Evolutionary conservation across 306 rosid genomes (phyloP).

Genomic region (Phaseolus lunatus): DNA sequence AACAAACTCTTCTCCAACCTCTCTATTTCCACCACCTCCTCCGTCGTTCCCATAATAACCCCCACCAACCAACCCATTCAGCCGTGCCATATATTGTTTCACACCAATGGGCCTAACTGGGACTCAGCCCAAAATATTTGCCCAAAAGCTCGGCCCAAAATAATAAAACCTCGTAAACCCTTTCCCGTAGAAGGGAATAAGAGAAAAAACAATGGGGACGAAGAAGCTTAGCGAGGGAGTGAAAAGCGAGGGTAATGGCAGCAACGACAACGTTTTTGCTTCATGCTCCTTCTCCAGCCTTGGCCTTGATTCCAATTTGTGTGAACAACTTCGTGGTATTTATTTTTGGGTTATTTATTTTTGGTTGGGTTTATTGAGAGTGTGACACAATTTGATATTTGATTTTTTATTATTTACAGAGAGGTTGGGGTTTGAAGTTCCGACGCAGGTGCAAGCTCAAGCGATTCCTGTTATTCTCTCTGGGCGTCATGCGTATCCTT

Average conservation of each 20-base stretch:
- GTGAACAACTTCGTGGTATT: constrained; percentile 84
- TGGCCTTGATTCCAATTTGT: constrained; percentile 75
- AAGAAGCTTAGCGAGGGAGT: constrained; percentile 25
- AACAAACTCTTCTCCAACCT: constrained; percentile 69
- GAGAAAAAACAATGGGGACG: constrained; percentile 33
- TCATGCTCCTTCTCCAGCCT: constrained; percentile 83
- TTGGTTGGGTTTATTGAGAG: constrained; percentile 10
- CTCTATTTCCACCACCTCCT: constrained; percentile 69
- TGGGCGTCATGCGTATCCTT: constrained; percentile 83
- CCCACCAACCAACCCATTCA: background rate
- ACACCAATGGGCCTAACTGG: background rate
- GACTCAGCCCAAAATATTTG: too few species aligned
- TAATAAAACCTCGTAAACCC: background rate
- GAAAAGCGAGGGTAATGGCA: background rate
- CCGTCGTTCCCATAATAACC: constrained; percentile 45
- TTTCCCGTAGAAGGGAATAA: background rate
- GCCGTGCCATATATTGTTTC: background rate
- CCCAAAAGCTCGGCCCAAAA: background rate
- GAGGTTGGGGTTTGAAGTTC: constrained; percentile 82
- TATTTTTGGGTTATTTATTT: background rate
- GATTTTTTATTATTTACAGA: constrained; percentile 48
- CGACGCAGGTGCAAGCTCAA: constrained; percentile 87
- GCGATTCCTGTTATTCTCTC: constrained; percentile 82
- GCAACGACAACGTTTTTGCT: constrained; percentile 57
- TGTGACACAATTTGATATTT: background rate